Conservation (phyloP, 257 asterid species). For the Cynanchum wilfordii region DNA sequence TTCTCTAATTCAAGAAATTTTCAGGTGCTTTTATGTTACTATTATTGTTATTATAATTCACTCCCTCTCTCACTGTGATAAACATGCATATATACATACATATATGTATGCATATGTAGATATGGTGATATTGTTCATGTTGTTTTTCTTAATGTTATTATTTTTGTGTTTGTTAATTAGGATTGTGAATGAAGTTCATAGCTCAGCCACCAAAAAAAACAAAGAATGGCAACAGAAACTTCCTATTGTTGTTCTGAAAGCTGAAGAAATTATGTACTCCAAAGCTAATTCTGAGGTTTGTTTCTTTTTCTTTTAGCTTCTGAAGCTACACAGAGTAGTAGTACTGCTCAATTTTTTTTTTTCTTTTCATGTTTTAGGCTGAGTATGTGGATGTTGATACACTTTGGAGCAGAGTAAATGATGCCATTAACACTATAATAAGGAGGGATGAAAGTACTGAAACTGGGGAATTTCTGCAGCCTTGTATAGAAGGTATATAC, state of each 20-base stretch:
- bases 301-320: slow-evolving; percentile 11
- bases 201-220: slow-evolving; percentile 67
- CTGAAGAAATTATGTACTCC: slow-evolving; percentile 90
- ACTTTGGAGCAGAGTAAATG: slow-evolving; percentile 74
- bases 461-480: slow-evolving; percentile 60
- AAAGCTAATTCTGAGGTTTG: slow-evolving; percentile 89
- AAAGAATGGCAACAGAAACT: slow-evolving; percentile 93
- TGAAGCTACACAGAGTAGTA: background rate
- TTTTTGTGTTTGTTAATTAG: slow-evolving; percentile 6
- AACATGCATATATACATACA: background rate
- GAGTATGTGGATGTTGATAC: slow-evolving; percentile 80
- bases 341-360: background rate
- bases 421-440: slow-evolving; percentile 74
- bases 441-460: slow-evolving; percentile 69
- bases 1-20: slow-evolving; percentile 83
- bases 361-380: slow-evolving; percentile 39
- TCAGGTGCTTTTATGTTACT: slow-evolving; percentile 43
- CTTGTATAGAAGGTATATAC: slow-evolving; percentile 92
- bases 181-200: slow-evolving; percentile 70
- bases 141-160: background rate
- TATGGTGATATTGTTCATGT: background rate
- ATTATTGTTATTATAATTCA: background rate
- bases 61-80: background rate
- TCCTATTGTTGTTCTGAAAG: slow-evolving; percentile 83
- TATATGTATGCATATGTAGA: background rate